These are phyloP conservation scores for Lentinus brumalis DNA, from an alignment of 768 basidiomycete species.

Conservation along the genomic window DNA sequence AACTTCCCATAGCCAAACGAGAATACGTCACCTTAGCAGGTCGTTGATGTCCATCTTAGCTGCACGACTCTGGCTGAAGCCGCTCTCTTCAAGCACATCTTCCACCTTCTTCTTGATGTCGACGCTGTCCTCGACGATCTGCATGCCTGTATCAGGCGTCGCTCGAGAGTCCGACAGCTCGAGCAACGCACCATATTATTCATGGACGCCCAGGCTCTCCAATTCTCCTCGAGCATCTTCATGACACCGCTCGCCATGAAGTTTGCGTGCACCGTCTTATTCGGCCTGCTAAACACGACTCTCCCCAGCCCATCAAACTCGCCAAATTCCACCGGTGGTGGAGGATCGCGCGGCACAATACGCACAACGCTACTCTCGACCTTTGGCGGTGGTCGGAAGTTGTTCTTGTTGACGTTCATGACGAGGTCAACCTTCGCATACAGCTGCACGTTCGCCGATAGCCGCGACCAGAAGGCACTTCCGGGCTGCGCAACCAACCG, in stretches of 20 bases:
- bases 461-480: conserved; percentile 86
- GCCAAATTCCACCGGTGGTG: conserved; percentile 93
- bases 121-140: conserved; percentile 73
- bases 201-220: conserved; percentile 88
- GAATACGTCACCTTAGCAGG: conserved; percentile 70
- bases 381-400: conserved; percentile 93
- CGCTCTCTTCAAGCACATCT: conserved; percentile 68
- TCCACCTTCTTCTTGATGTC: conserved; percentile 75
- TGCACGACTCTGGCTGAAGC: conserved; percentile 75
- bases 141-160: neutral
- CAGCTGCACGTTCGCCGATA: conserved; percentile 97
- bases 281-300: conserved; percentile 86
- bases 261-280: conserved; percentile 87
- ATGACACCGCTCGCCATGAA: conserved; percentile 94
- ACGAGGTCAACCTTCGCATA: conserved; percentile 96
- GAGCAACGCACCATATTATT: conserved; percentile 62
- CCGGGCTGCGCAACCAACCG: conserved; percentile 87
- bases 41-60: conserved; percentile 95
- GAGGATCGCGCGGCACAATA: conserved; percentile 89
- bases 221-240: conserved; percentile 93
- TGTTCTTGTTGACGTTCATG: conserved; percentile 95
- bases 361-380: conserved; percentile 94
- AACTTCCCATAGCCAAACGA: neutral
- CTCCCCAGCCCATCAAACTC: conserved; percentile 96
- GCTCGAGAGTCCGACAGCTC: neutral